These are phyloP conservation scores for Plectosphaerella cucumerina DNA, from an alignment of 2,329 filamentous ascomycete genomes.

Conservation along the genomic window DNA sequence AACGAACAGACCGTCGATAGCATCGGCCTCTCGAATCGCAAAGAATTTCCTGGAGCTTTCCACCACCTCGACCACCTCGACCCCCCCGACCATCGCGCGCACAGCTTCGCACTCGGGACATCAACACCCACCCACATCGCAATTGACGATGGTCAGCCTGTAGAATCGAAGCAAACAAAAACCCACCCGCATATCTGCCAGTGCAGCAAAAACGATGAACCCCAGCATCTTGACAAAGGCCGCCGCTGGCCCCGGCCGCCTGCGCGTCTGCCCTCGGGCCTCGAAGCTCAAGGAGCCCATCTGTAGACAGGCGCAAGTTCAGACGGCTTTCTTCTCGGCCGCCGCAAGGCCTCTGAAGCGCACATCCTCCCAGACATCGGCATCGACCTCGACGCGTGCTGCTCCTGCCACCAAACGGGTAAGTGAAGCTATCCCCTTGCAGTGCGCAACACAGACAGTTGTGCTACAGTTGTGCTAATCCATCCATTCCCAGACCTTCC, in stretches of 20 bases:
- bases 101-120: background rate
- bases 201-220: conserved; percentile 32
- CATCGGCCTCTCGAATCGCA: conserved; percentile 15
- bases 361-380: conserved; percentile 20
- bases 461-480: background rate
- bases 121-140: background rate
- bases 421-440: conserved; percentile 5
- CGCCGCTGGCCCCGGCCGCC: conserved; percentile 36
- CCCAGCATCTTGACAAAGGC: conserved; percentile 42
- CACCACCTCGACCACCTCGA: background rate
- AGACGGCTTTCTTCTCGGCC: conserved; percentile 8
- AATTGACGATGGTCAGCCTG: too few relatives aligned
- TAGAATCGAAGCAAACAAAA: too few relatives aligned
- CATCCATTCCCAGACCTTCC: conserved; percentile 43
- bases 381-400: conserved; percentile 7
- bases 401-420: conserved; percentile 11
- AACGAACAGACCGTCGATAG: background rate
- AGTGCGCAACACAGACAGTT: too few relatives aligned
- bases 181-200: too few relatives aligned
- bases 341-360: conserved; percentile 6
- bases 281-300: conserved; percentile 34
- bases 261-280: conserved; percentile 31
- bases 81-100: background rate
- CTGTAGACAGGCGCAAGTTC: conserved; percentile 25
- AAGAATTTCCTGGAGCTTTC: conserved; percentile 17